phyloP scores from a whole-genome alignment of 805 yeast species.

The Candida suzukii region DNA sequence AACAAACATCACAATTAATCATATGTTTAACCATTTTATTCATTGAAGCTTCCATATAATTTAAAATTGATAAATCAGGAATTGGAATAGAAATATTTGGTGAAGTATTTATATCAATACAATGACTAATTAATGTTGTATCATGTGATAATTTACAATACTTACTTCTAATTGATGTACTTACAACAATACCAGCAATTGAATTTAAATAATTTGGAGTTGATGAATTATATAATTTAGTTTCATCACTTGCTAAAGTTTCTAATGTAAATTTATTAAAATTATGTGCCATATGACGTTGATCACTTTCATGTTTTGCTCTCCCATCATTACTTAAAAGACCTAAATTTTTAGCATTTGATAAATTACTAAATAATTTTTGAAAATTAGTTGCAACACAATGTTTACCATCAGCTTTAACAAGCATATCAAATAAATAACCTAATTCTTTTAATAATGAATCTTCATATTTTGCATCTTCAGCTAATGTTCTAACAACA shows the following conservation, averaged over 20 bases:
- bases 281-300: conserved; percentile 38
- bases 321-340: conserved; percentile 45
- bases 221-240: conserved; percentile 18
- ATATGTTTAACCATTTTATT: conserved; percentile 42
- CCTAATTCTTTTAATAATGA: conserved; percentile 78
- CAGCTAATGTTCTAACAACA: conserved; percentile 47
- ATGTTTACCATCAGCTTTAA: conserved; percentile 69
- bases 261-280: conserved; percentile 57
- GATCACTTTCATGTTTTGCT: conserved; percentile 35
- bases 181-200: conserved; percentile 36
- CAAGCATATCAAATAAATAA: conserved; percentile 85
- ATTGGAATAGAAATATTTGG: conserved; percentile 26
- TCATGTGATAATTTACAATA: conserved; percentile 32
- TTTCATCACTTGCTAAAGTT: conserved; percentile 44
- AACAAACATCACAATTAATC: conserved; percentile 47
- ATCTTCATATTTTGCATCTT: conserved; percentile 37
- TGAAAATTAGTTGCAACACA: conserved; percentile 81
- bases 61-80: conserved; percentile 34
- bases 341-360: conserved; percentile 45
- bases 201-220: conserved; percentile 14
- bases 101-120: conserved; percentile 33
- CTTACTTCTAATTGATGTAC: conserved; percentile 32
- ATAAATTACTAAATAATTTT: conserved; percentile 36
- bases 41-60: conserved; percentile 57
- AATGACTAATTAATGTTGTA: conserved; percentile 28